These are phyloP conservation scores for Suhomyces sp. DNA, from an alignment of 805 yeast genomes.

Conservation along the genomic window DNA sequence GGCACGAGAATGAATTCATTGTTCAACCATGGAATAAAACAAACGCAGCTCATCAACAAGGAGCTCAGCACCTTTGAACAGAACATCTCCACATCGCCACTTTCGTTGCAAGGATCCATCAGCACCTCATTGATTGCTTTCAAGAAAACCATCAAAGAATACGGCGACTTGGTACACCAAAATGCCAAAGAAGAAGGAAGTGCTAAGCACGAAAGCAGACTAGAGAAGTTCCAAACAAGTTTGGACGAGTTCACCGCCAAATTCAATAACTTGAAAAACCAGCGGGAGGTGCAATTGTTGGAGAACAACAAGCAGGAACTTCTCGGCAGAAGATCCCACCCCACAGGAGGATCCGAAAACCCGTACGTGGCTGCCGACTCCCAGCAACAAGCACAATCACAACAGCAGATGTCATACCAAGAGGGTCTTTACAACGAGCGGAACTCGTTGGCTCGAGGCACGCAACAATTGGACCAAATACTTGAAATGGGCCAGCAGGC, in stretches of 20 bases:
- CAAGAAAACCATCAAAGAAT: conserved; percentile 71
- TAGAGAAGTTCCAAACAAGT: conserved; percentile 54
- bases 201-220: conserved; percentile 51
- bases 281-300: conserved; percentile 52
- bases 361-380: conserved; percentile 35
- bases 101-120: conserved; percentile 72
- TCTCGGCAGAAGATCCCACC: conserved; percentile 46
- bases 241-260: conserved; percentile 45
- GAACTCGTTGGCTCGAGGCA: conserved; percentile 61
- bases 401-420: conserved; percentile 37
- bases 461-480: conserved; percentile 82
- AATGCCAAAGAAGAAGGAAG: conserved; percentile 53
- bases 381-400: conserved; percentile 24
- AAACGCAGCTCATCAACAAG: conserved; percentile 65
- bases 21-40: conserved; percentile 87
- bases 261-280: conserved; percentile 52
- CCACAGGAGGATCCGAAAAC: conserved; percentile 37
- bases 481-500: conserved; percentile 86
- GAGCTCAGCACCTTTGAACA: conserved; percentile 68
- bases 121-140: conserved; percentile 79
- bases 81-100: conserved; percentile 65
- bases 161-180: conserved; percentile 55
- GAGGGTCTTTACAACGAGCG: conserved; percentile 73
- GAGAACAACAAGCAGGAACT: conserved; percentile 50
- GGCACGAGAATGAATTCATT: conserved; percentile 59